Conservation (phyloP, 1,284 basidiomycete species). For the Trametes polyzona region DNA sequence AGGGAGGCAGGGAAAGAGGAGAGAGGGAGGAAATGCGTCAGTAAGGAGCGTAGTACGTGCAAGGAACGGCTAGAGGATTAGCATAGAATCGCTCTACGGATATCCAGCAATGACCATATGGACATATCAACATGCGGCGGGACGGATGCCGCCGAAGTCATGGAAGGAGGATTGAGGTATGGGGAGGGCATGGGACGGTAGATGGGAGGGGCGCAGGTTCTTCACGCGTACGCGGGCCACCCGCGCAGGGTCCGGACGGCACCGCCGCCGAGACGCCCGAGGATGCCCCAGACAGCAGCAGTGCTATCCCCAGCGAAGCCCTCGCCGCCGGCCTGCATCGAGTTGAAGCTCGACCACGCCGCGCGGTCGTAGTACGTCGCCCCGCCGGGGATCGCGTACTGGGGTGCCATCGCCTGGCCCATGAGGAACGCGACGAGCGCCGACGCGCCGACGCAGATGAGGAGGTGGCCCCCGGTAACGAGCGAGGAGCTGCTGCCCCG, state of each 20-base stretch:
- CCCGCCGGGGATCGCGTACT: conserved; percentile 64
- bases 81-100: conserved; percentile 27
- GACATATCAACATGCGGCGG: conserved; percentile 21
- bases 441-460: conserved; percentile 58
- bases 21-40: neutral
- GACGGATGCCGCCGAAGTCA: neutral
- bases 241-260: conserved; percentile 73
- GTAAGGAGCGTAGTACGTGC: conserved; percentile 25
- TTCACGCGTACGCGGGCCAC: conserved; percentile 53
- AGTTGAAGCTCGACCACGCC: conserved; percentile 78
- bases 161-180: conserved; percentile 11
- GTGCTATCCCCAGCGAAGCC: conserved; percentile 57
- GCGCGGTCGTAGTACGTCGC: conserved; percentile 76
- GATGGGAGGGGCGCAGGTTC: neutral
- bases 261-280: conserved; percentile 67
- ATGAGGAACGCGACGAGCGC: conserved; percentile 59
- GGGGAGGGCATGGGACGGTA: neutral
- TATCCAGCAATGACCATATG: conserved; percentile 19
- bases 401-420: conserved; percentile 60
- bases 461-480: conserved; percentile 42
- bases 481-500: conserved; percentile 29
- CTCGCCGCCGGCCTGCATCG: conserved; percentile 67
- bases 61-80: conserved; percentile 27
- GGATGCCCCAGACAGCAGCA: conserved; percentile 59
- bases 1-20: neutral